Base-by-base conservation (phyloP, 352 stramenopile genomes). In the Blastocystis sp. region DNA sequence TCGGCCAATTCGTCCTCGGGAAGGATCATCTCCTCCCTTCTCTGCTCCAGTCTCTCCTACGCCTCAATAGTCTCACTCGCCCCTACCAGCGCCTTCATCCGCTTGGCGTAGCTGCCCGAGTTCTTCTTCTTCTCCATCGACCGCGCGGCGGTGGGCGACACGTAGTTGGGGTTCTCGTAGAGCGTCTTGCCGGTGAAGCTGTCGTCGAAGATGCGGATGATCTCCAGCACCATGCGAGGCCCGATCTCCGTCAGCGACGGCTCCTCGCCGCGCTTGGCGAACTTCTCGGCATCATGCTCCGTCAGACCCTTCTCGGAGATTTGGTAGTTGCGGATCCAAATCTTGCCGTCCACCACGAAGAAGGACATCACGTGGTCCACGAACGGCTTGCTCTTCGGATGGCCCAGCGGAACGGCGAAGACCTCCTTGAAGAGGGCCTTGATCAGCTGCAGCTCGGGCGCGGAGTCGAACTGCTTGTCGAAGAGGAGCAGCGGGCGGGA, bases 321-420 rank as follows among this genome's bases (percentile, higher is more conserved):
- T 91, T 97, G 97, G 92, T 98, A 99, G 91, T 99, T 98, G 87
- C 97, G 94, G 88, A 98, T 96, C 97, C 97, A 99, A 90, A 99
- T 96, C 87, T 96, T 96, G 87, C 92, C 92, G 82, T 97, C 94
- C 0, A 95, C 91, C 84, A 95, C 93, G 91, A 94, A 96, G 91
- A 98, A 98, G 90, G 92, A 95, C 94, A 99, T 98, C 66, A 98
- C 93, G 78, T 97, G 94, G 92, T 99, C 97, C 76, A 98, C 96
- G 92, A 99, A 99, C 24, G 97, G 97, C 91, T 99, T 99, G 92
- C 93, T 97, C 93, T 99, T 99, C 6, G 97, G 97, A 92, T 99
- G 97, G 40, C 96, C 96, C 76, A 96, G 94, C 3, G 97, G 97
- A 45, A 95, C 98, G n/a, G 95, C 96, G 94, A 97, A 97, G 4